Percentiles rank a stretch among this genome's conserved stretches.
phyloP scores from a whole-genome alignment of 2,329 filamentous ascomycete genomes.

The Penicillium glabrum region DNA sequence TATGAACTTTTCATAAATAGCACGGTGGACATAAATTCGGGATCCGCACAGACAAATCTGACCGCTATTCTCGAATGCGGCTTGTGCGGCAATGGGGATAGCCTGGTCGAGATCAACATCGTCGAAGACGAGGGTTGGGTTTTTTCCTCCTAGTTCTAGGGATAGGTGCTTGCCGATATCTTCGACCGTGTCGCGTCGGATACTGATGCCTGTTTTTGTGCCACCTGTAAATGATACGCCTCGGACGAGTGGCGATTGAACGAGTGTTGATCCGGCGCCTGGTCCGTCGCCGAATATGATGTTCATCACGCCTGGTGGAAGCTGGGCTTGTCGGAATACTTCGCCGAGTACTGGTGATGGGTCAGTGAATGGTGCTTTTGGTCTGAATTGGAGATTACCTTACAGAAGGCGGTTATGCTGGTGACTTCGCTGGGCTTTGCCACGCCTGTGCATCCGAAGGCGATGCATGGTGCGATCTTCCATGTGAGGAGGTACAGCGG shows the following conservation, averaged over 20 bases:
- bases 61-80: slow-evolving; percentile 19
- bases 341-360: slow-evolving; percentile 11
- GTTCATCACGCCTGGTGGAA: slow-evolving; percentile 17
- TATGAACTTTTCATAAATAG: slow-evolving; percentile 62
- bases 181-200: slow-evolving; percentile 18
- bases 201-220: slow-evolving; percentile 14
- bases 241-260: slow-evolving; percentile 13
- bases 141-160: slow-evolving; percentile 20
- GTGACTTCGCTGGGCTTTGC: slow-evolving; percentile 21
- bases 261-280: slow-evolving; percentile 12
- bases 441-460: slow-evolving; percentile 19
- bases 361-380: not conserved
- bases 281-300: slow-evolving; percentile 15
- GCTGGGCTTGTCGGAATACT: slow-evolving; percentile 13
- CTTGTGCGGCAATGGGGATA: slow-evolving; percentile 12
- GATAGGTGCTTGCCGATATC: slow-evolving; percentile 24
- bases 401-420: slow-evolving; percentile 16
- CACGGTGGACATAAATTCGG: slow-evolving; percentile 63
- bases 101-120: slow-evolving; percentile 16
- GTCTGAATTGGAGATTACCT: not conserved
- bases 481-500: slow-evolving; percentile 19
- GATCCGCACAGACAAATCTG: slow-evolving; percentile 59
- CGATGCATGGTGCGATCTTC: slow-evolving; percentile 22
- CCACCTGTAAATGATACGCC: slow-evolving; percentile 21
- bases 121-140: slow-evolving; percentile 18